Conservation (phyloP, 495 filamentous ascomycete species). For the Collariella sp. region DNA sequence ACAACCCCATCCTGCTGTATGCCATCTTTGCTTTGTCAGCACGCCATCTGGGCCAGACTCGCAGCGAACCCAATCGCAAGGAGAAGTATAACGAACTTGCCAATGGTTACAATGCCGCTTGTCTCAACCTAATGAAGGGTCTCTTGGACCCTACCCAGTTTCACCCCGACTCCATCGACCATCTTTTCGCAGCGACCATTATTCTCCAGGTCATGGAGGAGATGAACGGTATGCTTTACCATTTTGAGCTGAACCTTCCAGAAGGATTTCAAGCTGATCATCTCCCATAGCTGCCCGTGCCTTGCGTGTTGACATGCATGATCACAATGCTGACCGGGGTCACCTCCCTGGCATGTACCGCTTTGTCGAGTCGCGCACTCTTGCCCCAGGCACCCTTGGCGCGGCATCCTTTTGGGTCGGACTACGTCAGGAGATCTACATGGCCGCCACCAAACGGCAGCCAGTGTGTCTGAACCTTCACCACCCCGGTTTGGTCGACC, state of each 20-base stretch:
- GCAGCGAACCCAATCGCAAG: neutral
- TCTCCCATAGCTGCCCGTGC: neutral
- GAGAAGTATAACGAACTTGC: constrained; percentile 26
- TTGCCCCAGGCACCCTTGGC: constrained; percentile 34
- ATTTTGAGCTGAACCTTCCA: too few species aligned
- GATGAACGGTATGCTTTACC: constrained; percentile 41
- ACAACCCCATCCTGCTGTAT: constrained; percentile 46
- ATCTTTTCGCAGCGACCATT: constrained; percentile 52
- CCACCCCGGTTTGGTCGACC: constrained; percentile 34
- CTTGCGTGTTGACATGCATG: constrained; percentile 17
- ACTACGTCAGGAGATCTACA: constrained; percentile 50
- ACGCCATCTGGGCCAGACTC: constrained; percentile 44
- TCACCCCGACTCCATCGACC: constrained; percentile 48
- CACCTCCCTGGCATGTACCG: constrained; percentile 46
- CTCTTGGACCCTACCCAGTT: constrained; percentile 40
- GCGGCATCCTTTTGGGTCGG: constrained; percentile 51
- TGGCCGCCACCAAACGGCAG: constrained; percentile 43
- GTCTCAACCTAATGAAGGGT: constrained; percentile 41
- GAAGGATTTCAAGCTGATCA: neutral
- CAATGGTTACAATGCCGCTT: constrained; percentile 43
- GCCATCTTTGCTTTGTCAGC: constrained; percentile 52
- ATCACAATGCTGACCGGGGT: constrained; percentile 31
- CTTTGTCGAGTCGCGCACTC: constrained; percentile 29
- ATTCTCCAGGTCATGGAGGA: constrained; percentile 55
- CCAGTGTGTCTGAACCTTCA: constrained; percentile 36